These are phyloP conservation scores for Puccinia polysora DNA, from an alignment of 1,284 basidiomycete genomes.

Conservation along the genomic window DNA sequence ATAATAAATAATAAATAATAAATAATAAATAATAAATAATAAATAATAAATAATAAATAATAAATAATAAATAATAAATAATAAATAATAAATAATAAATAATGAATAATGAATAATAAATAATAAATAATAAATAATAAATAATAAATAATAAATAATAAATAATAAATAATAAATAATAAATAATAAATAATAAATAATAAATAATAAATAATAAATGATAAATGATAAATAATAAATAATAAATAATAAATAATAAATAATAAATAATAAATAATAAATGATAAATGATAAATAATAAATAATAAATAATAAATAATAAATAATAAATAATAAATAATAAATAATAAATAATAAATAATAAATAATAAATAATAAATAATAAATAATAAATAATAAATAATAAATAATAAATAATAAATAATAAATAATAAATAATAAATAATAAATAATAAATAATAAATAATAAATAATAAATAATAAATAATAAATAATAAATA, in stretches of 20 bases:
- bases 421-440: neutral
- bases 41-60: neutral
- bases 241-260: too few relatives aligned
- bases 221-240: neutral
- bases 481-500: neutral
- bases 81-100: too few relatives aligned
- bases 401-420: neutral
- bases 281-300: neutral
- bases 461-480: neutral
- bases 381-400: neutral
- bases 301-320: neutral
- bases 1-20: neutral
- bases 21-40: neutral
- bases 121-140: neutral
- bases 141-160: neutral
- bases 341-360: neutral
- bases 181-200: neutral
- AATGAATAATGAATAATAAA: too few relatives aligned
- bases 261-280: neutral
- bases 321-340: neutral
- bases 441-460: neutral
- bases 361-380: neutral
- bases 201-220: neutral
- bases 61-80: neutral
- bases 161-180: neutral